Percentiles rank a stretch among this genome's conserved stretches.
Evolutionary conservation across 2,329 filamentous ascomycete genomes (phyloP).

Genomic region (Epichloe sylvatica): DNA sequence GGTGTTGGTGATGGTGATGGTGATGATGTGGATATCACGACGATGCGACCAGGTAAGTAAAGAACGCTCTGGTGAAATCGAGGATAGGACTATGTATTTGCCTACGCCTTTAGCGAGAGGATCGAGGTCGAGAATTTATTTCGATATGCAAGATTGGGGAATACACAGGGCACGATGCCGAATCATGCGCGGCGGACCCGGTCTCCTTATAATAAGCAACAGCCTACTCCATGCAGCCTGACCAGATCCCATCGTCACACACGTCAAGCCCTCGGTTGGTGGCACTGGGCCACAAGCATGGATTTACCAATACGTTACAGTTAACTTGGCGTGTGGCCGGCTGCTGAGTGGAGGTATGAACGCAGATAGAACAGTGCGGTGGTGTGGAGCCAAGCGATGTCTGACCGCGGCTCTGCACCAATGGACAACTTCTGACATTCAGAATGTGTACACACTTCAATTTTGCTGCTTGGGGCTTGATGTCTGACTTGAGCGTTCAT

Average conservation of each 20-base stretch:
- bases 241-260: conserved; percentile 1
- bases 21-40: neutral
- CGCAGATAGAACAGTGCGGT: too few species aligned
- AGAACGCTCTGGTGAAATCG: neutral
- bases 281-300: neutral
- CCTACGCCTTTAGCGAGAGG: neutral
- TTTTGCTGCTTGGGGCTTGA: too few species aligned
- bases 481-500: too few species aligned
- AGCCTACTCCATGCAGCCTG: neutral
- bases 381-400: too few species aligned
- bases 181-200: neutral
- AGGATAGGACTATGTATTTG: neutral
- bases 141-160: neutral
- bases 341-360: too few species aligned
- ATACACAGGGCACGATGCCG: neutral
- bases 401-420: too few species aligned
- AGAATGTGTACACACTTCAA: too few species aligned
- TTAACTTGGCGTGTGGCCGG: too few species aligned
- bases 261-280: neutral
- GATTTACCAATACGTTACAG: neutral
- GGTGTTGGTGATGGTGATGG: neutral
- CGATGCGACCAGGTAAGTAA: neutral
- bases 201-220: conserved; percentile 2
- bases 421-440: too few species aligned
- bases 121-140: neutral